Conservation (phyloP, 2,329 filamentous ascomycete genomes). For the Pyrenochaeta sp. region DNA sequence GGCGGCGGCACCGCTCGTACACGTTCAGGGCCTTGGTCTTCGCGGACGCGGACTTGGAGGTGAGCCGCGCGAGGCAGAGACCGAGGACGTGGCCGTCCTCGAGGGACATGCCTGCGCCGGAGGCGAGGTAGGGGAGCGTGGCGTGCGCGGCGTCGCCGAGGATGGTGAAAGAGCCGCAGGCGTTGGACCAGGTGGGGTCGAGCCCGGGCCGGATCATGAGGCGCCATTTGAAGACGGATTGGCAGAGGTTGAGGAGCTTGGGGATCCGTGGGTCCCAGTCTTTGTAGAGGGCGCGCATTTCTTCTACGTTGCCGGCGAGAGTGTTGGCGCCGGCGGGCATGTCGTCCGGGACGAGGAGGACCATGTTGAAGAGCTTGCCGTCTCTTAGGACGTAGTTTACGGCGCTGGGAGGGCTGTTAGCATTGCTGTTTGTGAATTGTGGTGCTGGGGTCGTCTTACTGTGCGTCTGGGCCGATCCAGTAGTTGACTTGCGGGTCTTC, state of each 20-base stretch:
- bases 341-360: conserved; percentile 59
- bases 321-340: conserved; percentile 56
- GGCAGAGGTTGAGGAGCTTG: conserved; percentile 65
- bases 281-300: conserved; percentile 62
- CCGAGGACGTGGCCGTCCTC: conserved; percentile 68
- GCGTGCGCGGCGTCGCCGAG: conserved; percentile 71
- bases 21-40: conserved; percentile 51
- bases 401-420: too few relatives aligned
- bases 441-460: too few relatives aligned
- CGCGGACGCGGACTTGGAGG: conserved; percentile 45
- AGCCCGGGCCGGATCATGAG: conserved; percentile 64
- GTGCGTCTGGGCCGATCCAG: conserved; percentile 61
- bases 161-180: conserved; percentile 64
- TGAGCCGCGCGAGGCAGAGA: conserved; percentile 59
- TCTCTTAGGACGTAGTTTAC: conserved; percentile 61
- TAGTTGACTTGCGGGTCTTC: conserved; percentile 60
- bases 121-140: conserved; percentile 68
- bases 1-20: conserved; percentile 66
- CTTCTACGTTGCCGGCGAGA: conserved; percentile 59
- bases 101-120: conserved; percentile 66
- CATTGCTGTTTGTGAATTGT: too few relatives aligned
- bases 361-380: conserved; percentile 60
- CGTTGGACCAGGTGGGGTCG: conserved; percentile 63
- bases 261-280: conserved; percentile 64
- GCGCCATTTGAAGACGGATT: conserved; percentile 68